Percentiles rank a stretch among this genome's conserved stretches.
phyloP scores from a whole-genome alignment of 23 red algal genomes.

The Gracilaria caudata region DNA sequence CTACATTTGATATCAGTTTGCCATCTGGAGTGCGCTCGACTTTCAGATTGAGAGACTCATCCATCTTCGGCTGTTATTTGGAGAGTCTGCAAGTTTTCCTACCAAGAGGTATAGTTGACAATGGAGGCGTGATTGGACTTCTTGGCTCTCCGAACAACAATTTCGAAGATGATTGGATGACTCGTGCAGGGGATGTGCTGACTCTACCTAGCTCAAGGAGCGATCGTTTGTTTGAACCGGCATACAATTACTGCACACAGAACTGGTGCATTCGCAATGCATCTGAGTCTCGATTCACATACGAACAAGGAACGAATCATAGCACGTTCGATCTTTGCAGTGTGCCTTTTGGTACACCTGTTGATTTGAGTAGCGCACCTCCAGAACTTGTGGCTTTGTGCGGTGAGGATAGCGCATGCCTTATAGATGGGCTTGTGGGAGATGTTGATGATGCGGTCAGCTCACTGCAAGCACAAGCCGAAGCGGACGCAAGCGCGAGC shows the following conservation, averaged over 20 bases:
- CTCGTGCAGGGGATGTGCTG: not conserved
- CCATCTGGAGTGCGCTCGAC: slow-evolving; percentile 42
- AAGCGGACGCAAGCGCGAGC: slow-evolving; percentile 23
- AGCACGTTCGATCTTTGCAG: slow-evolving; percentile 22
- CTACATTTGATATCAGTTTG: not conserved
- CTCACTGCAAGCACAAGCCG: slow-evolving; percentile 19
- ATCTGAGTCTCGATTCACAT: slow-evolving; percentile 25
- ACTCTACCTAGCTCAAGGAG: not conserved
- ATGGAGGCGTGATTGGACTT: slow-evolving; percentile 1
- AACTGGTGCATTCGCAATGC: slow-evolving; percentile 62
- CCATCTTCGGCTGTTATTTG: slow-evolving; percentile 49
- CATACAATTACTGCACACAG: slow-evolving; percentile 58
- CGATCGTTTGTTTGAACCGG: slow-evolving; percentile 19
- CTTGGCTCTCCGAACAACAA: slow-evolving; percentile 56
- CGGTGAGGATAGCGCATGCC: slow-evolving; percentile 32
- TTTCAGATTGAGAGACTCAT: slow-evolving; percentile 13
- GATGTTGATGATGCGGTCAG: slow-evolving; percentile 28
- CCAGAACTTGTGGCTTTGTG: slow-evolving; percentile 37
- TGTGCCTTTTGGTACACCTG: slow-evolving; percentile 11
- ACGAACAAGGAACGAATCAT: slow-evolving; percentile 10
- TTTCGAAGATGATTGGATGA: slow-evolving; percentile 41
- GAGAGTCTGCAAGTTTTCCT: slow-evolving; percentile 19
- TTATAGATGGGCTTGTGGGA: slow-evolving; percentile 49
- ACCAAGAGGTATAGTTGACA: slow-evolving; percentile 3
- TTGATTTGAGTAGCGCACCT: slow-evolving; percentile 10